phyloP scores from a whole-genome alignment of 2,329 filamentous ascomycete genomes.

The Colletotrichum sublineola region DNA sequence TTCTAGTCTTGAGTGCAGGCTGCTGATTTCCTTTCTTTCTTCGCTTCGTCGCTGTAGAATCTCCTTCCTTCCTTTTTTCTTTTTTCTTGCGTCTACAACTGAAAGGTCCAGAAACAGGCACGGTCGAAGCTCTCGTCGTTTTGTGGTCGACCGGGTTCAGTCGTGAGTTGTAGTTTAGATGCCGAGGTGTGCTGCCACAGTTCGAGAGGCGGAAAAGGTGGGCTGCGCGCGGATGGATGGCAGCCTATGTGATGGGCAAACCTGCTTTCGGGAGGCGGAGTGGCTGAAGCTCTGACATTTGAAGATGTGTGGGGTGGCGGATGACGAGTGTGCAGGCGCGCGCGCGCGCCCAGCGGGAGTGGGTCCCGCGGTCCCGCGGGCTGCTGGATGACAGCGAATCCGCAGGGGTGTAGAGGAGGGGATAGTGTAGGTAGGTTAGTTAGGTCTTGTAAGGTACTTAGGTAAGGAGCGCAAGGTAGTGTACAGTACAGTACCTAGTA shows the following conservation, averaged over 20 bases:
- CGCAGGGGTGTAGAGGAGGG: neutral
- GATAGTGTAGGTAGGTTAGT: neutral
- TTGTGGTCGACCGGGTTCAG: conserved; percentile 1
- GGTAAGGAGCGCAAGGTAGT: no score
- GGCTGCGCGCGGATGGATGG: neutral
- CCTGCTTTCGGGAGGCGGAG: conserved; percentile 38
- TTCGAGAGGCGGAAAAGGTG: conserved; percentile 2
- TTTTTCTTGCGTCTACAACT: neutral
- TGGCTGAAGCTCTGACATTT: conserved; percentile 43
- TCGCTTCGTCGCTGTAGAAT: neutral
- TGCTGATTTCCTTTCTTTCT: neutral
- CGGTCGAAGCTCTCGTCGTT: neutral
- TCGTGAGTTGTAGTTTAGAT: neutral
- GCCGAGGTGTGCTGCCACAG: neutral
- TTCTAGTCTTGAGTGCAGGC: neutral
- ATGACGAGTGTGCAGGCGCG: conserved; percentile 29
- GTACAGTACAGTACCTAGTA: no score
- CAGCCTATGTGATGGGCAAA: conserved; percentile 24
- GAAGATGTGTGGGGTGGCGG: conserved; percentile 35
- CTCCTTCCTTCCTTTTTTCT: neutral
- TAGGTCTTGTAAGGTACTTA: no score
- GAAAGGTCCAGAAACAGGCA: neutral
- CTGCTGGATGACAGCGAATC: neutral
- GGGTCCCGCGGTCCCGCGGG: conserved; percentile 2
- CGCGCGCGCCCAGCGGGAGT: neutral